phyloP scores from a whole-genome alignment of 192 early-diverging fungal species.

The Backusella tarrabulga region DNA sequence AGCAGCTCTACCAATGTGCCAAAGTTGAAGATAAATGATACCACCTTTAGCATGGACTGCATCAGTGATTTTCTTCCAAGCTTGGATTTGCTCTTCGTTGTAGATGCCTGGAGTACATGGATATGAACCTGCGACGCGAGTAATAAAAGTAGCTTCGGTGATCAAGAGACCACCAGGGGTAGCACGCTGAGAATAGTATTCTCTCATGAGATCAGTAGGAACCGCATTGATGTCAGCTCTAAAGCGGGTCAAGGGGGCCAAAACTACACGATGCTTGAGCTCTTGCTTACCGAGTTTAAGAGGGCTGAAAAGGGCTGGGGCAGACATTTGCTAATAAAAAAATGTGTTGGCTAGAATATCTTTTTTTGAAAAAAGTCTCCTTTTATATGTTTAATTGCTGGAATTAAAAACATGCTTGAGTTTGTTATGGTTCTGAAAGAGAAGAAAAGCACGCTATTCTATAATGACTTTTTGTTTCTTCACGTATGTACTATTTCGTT shows the following conservation, averaged over 20 bases:
- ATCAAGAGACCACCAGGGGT: conserved; percentile 14
- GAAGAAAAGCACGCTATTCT: background rate
- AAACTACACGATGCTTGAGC: conserved; percentile 19
- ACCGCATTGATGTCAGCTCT: conserved; percentile 13
- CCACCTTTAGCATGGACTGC: conserved; percentile 56
- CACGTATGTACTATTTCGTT: background rate
- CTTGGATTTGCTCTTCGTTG: conserved; percentile 39
- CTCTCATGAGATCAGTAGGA: conserved; percentile 5
- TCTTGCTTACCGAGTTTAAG: conserved; percentile 14
- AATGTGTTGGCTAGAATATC: background rate
- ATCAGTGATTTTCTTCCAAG: conserved; percentile 53
- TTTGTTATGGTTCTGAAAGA: background rate
- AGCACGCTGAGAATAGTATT: conserved; percentile 26
- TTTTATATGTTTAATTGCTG: conserved; percentile 2
- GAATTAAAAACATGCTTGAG: background rate
- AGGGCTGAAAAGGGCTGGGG: conserved; percentile 19
- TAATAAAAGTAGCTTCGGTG: conserved; percentile 5
- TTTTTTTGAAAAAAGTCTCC: background rate
- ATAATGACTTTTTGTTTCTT: background rate
- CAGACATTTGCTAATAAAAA: background rate
- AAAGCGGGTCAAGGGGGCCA: conserved; percentile 21
- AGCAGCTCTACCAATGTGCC: conserved; percentile 29
- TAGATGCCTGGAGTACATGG: conserved; percentile 35
- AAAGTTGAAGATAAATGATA: conserved; percentile 58
- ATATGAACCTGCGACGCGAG: conserved; percentile 7